phyloP scores from a whole-genome alignment of 139 green algal species.

The Chlorella vulgaris region DNA sequence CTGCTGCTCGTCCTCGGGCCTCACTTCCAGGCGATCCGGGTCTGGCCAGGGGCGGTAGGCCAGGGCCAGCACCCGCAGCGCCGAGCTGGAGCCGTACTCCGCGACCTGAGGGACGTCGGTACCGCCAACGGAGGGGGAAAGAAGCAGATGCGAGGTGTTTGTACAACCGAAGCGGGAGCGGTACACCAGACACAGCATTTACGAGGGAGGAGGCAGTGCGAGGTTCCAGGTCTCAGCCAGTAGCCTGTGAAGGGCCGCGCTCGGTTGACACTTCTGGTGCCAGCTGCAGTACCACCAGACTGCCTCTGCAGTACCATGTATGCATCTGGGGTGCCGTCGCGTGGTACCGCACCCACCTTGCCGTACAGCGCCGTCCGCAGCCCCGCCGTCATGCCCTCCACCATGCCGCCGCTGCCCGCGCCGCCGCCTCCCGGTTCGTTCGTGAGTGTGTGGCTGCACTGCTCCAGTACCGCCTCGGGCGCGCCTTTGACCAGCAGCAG shows the following conservation, averaged over 20 bases:
- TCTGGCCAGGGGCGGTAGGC: slow-evolving; percentile 65
- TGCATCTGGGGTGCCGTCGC: too few species aligned
- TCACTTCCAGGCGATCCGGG: slow-evolving; percentile 31
- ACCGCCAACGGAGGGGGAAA: not conserved
- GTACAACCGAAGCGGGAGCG: too few species aligned
- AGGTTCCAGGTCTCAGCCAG: too few species aligned
- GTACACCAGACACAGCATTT: too few species aligned
- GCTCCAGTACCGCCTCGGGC: slow-evolving; percentile 82
- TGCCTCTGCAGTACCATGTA: too few species aligned
- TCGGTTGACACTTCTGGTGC: too few species aligned
- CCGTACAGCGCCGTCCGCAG: not conserved
- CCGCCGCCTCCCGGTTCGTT: not conserved
- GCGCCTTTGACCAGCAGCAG: slow-evolving; percentile 81
- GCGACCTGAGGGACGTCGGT: slow-evolving; percentile 25
- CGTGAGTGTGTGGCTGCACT: slow-evolving; percentile 71
- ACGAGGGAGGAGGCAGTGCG: too few species aligned
- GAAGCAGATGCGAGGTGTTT: too few species aligned
- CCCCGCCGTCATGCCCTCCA: slow-evolving; percentile 57
- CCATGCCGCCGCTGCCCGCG: not conserved
- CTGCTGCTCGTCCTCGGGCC: slow-evolving; percentile 54
- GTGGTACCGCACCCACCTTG: slow-evolving; percentile 1
- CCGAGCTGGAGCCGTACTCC: slow-evolving; percentile 58
- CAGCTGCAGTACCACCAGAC: too few species aligned
- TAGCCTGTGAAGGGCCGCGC: too few species aligned
- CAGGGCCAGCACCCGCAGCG: slow-evolving; percentile 85